phyloP scores from a whole-genome alignment of 176 grass and related monocot species.

The Oryza longistaminata region DNA sequence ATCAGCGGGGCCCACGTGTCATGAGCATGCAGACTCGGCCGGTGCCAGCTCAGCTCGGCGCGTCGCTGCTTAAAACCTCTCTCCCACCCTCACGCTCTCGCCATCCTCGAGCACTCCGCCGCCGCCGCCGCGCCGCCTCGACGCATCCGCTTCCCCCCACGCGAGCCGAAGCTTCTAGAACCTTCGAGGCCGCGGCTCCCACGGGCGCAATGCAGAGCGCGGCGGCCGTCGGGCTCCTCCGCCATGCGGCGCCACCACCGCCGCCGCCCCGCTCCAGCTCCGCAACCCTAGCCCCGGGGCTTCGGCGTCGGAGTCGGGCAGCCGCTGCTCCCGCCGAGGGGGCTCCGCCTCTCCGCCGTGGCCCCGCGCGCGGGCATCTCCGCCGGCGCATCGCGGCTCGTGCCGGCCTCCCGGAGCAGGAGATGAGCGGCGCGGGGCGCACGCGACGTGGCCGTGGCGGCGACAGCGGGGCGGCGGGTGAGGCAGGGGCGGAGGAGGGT shows the following conservation, averaged over 20 bases:
- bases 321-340: neutral
- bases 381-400: constrained; percentile 33
- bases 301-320: neutral
- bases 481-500: too few relatives aligned
- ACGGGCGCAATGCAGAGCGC: constrained; percentile 47
- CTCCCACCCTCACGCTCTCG: neutral
- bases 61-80: neutral
- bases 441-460: too few relatives aligned
- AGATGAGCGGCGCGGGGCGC: neutral
- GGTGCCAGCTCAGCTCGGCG: constrained; percentile 9
- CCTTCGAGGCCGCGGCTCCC: neutral
- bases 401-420: constrained; percentile 35
- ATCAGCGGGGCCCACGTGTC: neutral
- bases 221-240: constrained; percentile 45
- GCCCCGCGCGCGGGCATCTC: constrained; percentile 8
- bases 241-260: constrained; percentile 39
- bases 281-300: neutral
- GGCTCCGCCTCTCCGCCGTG: constrained; percentile 3
- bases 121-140: constrained; percentile 24
- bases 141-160: neutral
- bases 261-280: constrained; percentile 8
- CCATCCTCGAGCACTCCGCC: constrained; percentile 50
- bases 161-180: neutral
- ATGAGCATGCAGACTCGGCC: neutral
- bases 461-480: too few relatives aligned